Evolutionary conservation across 257 asterid species (phyloP), one percentile per base, ranked within the genome.

Genomic region (Solanum lignicaule): DNA sequence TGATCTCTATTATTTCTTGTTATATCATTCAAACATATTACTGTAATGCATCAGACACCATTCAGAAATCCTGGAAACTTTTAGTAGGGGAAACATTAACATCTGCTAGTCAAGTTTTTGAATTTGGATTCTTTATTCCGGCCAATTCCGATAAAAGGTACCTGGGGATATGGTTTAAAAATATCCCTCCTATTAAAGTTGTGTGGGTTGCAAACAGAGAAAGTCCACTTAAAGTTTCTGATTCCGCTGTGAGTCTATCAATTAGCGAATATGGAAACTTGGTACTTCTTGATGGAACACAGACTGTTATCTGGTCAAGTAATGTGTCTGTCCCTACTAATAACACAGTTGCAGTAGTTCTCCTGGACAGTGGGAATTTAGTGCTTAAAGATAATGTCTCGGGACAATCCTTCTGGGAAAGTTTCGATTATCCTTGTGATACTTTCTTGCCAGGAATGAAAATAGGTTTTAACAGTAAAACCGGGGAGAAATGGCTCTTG

Each of bases 81-180:
- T 83, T 88, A 39, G 83, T 39, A 11, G 87, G 89, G 43, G 88
- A 92, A 29, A 92, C 94, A 46, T 74, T 95, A 85, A 52, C 89
- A 86, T 95, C 98, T 76, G 48, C 90, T 52, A 84, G 89, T 4
- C 74, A 89, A n/a, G 90, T 90, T 48, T 94, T 94, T 89, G 97
- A 94, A 90, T 92, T 95, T 43, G 98, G 98, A 13, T 94, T 95
- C 94, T 95, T 94, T 92, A 16, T 41, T 23, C 87, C 94, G 41
- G 88, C 83, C 11, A 48, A 27, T 9, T 83, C 95, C 1, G 82
- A 88, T 48, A 62, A 72, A 23, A 88, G 91, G 90, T 94, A 95
- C 90, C 71, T 95, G 79, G 98, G 98, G 65, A 91, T 95, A 75
- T 94, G 98, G 97, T 94, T 91, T 94, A 94, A 91, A 83, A 91